Evolutionary conservation across 768 basidiomycete genomes (phyloP).

Genomic region (Pleurotus pulmonarius): DNA sequence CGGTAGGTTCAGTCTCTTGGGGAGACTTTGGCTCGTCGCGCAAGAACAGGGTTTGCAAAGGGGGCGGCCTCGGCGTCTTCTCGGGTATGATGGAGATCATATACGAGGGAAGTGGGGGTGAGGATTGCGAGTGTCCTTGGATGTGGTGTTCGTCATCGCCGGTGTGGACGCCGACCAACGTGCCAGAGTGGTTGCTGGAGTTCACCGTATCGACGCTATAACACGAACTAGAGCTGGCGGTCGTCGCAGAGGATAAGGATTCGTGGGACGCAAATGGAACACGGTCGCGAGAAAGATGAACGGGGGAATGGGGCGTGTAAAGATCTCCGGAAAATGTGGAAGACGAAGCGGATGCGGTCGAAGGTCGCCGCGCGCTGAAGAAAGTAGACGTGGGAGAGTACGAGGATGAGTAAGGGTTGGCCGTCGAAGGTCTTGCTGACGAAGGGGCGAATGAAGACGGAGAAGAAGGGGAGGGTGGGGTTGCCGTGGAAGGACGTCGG

Average conservation of each 20-base stretch:
- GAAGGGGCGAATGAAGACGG: not conserved
- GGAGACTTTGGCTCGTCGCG: not conserved
- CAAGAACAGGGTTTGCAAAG: not conserved
- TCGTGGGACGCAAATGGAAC: slow-evolving; percentile 1
- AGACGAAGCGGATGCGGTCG: not conserved
- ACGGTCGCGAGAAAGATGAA: not conserved
- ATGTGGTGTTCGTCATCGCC: not conserved
- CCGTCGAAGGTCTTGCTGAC: not conserved
- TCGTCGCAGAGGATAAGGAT: slow-evolving; percentile 2
- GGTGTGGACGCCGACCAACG: not conserved
- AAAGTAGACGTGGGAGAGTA: not conserved
- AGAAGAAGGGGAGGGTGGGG: not conserved
- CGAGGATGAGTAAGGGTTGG: not conserved
- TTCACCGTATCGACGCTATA: slow-evolving; percentile 1
- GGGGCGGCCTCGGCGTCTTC: not conserved
- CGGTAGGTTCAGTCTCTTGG: not conserved
- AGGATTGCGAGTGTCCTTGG: not conserved
- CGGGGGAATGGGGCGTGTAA: not conserved
- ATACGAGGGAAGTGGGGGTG: not conserved
- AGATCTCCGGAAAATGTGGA: not conserved
- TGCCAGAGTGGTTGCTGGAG: not conserved
- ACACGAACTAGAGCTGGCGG: slow-evolving; percentile 3
- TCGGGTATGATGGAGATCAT: not conserved
- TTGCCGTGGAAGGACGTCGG: not conserved
- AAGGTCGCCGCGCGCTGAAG: not conserved